Conservation (phyloP, 2,329 filamentous ascomycete species). For the Arthrobotrys sinensis region DNA sequence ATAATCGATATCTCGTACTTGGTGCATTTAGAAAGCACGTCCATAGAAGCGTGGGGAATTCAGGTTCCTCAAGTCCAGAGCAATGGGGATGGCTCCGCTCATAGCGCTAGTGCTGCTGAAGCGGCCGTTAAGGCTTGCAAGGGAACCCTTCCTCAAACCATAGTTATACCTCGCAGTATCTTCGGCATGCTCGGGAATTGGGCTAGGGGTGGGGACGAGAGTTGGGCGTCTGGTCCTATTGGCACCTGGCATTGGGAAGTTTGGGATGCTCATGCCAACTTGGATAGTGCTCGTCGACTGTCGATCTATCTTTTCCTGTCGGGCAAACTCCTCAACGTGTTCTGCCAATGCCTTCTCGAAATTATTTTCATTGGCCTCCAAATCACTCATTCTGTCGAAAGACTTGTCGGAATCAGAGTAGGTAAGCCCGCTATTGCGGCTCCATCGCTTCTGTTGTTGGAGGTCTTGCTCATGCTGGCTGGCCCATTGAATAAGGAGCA, state of each 20-base stretch:
- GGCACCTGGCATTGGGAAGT: slow-evolving; percentile 51
- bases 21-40: slow-evolving; percentile 39
- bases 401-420: slow-evolving; percentile 44
- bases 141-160: slow-evolving; percentile 21
- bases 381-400: slow-evolving; percentile 51
- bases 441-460: slow-evolving; percentile 51
- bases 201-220: slow-evolving; percentile 7
- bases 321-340: slow-evolving; percentile 37
- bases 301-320: slow-evolving; percentile 52
- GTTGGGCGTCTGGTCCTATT: slow-evolving; percentile 22
- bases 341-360: slow-evolving; percentile 39
- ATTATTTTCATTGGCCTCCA: slow-evolving; percentile 31
- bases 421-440: slow-evolving; percentile 44
- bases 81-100: slow-evolving; percentile 57
- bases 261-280: slow-evolving; percentile 51
- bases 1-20: background rate
- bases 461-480: slow-evolving; percentile 46
- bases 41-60: slow-evolving; percentile 55
- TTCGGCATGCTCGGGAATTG: slow-evolving; percentile 29
- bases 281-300: slow-evolving; percentile 24
- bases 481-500: slow-evolving; percentile 49
- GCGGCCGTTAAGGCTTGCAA: slow-evolving; percentile 17
- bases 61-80: slow-evolving; percentile 50
- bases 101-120: slow-evolving; percentile 34
- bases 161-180: background rate